phyloP scores from a whole-genome alignment of 2,329 filamentous ascomycete species.

The Lasiodiplodia gonubiensis region DNA sequence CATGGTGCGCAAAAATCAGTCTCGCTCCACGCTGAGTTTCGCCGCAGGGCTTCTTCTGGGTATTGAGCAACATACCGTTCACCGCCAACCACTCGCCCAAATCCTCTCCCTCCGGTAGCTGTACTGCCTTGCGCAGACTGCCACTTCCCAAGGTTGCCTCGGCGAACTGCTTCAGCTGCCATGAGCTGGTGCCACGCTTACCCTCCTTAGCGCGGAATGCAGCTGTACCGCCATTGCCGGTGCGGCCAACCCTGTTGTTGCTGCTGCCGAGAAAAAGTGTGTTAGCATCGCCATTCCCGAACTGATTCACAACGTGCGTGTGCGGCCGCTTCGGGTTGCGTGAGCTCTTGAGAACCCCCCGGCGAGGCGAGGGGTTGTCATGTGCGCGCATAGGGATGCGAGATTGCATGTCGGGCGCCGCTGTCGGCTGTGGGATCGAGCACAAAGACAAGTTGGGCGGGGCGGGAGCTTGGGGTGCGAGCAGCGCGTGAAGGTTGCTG shows the following conservation, averaged over 20 bases:
- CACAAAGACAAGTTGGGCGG: not conserved
- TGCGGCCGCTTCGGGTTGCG: not conserved
- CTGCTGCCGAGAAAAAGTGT: conserved; percentile 10
- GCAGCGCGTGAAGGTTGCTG: conserved; percentile 26
- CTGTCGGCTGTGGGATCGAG: conserved; percentile 21
- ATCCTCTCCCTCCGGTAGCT: conserved; percentile 95
- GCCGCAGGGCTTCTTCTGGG: not conserved
- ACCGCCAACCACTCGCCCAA: conserved; percentile 98
- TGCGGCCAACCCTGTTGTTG: conserved; percentile 27
- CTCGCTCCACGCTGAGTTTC: conserved; percentile 3
- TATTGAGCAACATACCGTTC: conserved; percentile 70
- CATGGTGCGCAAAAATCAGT: conserved; percentile 30
- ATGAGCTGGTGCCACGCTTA: conserved; percentile 85
- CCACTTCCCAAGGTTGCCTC: conserved; percentile 95
- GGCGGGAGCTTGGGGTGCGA: conserved; percentile 5
- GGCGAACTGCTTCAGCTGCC: conserved; percentile 96
- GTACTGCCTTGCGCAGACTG: conserved; percentile 93
- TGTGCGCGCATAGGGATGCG: conserved; percentile 39
- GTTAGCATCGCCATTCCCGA: conserved; percentile 23
- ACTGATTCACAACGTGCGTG: not conserved
- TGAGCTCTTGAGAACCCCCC: conserved; percentile 1
- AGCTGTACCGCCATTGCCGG: conserved; percentile 56
- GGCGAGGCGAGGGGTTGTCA: conserved; percentile 6
- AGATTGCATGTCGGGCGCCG: conserved; percentile 34
- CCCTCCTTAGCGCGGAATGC: conserved; percentile 88